Evolutionary conservation across 257 asterid genomes (phyloP).

Genomic region (Lithospermum erythrorhizon): DNA sequence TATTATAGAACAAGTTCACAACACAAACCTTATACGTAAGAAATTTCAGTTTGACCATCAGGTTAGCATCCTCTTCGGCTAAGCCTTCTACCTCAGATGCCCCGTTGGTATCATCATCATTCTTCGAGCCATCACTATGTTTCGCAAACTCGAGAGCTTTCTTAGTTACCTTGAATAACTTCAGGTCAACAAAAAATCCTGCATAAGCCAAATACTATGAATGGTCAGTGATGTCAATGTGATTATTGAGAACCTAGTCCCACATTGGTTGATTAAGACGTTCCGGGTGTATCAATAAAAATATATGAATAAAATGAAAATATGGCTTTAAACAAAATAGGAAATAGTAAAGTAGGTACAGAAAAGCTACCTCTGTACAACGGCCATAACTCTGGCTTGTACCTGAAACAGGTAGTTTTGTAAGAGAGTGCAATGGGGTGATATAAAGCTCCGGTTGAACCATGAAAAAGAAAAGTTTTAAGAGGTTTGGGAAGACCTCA

Average conservation of each 20-base stretch:
- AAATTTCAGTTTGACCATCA: conserved; percentile 95
- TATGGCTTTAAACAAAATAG: neutral
- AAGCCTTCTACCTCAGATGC: conserved; percentile 36
- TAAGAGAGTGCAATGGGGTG: neutral
- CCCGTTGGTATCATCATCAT: conserved; percentile 24
- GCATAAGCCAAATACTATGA: conserved; percentile 21
- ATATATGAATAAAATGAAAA: no score
- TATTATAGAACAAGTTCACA: neutral
- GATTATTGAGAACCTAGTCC: neutral
- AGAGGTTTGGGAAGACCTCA: conserved; percentile 42
- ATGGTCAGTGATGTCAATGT: conserved; percentile 7
- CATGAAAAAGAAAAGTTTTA: neutral
- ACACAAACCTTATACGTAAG: conserved; percentile 75
- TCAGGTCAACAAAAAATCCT: conserved; percentile 91
- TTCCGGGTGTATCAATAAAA: no score
- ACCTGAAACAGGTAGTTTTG: conserved; percentile 39
- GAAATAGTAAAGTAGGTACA: neutral
- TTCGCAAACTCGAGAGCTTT: conserved; percentile 32
- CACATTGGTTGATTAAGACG: no score
- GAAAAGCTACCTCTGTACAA: conserved; percentile 72
- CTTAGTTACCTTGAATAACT: conserved; percentile 60
- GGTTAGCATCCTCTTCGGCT: conserved; percentile 97
- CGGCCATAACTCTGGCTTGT: conserved; percentile 84
- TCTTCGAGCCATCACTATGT: conserved; percentile 21
- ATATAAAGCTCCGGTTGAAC: neutral